Evolutionary conservation across 352 stramenopile species (phyloP), one percentile per base, ranked within the genome.

Genomic region (Phytopythium aichiense): DNA sequence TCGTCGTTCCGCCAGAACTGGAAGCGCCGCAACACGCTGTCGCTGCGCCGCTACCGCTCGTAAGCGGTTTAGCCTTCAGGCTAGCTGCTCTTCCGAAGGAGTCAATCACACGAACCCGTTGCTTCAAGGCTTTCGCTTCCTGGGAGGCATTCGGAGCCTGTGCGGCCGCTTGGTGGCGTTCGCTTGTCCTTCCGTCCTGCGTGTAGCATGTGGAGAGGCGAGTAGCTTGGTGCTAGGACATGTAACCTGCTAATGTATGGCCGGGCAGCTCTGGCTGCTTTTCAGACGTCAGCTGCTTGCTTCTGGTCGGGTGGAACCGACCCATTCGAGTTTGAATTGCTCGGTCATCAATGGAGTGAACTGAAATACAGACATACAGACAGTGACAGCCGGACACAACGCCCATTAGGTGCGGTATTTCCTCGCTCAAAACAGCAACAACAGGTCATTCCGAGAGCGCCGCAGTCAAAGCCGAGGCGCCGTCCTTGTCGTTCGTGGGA

Each of bases 21-120:
- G 98, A 98, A 99, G 82, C 93, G 91, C 81, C 92, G 94, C 82
- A 99, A 99, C 94, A 99, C 89, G 56, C 84, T 98, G 65, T 96
- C 88, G 68, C 96, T 99, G 81, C 96, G 96, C 73, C 92, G 97
- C 74, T 99, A 99, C 96, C 95, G 98, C 91, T 99, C 73, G 71
- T 84, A 82, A 68, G 60, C 75, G 62, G 37, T 18, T 23, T 58
- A 9, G 30, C 16, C 54, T n/a, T 30, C 16, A 7, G 22, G 23
- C 25, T 48, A 49, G 13, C 42, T 51, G 37, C 54, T 50, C 37
- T 20, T 12, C 23, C 11, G 54, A 22, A 60, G 38, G 40, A 60
- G 54, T 51, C 40, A 22, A 51, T 37, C 54, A 60, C 54, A 51
- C 54, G 54, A 45, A 60, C 54, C 40, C 38, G 54, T 60, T 60